Conservation (phyloP, 805 yeast genomes). For the Saccharomycodes ludwigii region DNA sequence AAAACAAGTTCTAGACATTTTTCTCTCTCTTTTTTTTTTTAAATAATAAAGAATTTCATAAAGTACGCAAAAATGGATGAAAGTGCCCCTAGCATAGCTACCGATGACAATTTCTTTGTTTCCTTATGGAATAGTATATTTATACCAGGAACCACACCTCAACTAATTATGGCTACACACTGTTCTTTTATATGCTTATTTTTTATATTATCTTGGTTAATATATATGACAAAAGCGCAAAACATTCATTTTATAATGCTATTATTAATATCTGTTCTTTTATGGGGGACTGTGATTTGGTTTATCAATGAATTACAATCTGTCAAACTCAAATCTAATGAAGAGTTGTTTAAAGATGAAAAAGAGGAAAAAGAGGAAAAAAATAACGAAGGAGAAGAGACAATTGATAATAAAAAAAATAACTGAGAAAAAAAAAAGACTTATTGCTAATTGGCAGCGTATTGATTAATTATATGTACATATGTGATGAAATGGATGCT, state of each 20-base stretch:
- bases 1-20: too few species aligned
- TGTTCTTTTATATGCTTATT: constrained; percentile 59
- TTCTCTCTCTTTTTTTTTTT: too few species aligned
- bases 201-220: constrained; percentile 42
- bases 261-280: constrained; percentile 40
- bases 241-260: constrained; percentile 53
- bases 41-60: too few species aligned
- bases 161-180: constrained; percentile 82
- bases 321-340: constrained; percentile 22
- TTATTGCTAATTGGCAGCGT: too few species aligned
- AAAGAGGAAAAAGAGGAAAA: constrained; percentile 18
- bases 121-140: constrained; percentile 87
- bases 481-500: too few species aligned
- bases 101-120: constrained; percentile 14
- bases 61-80: too few species aligned
- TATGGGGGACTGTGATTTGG: constrained; percentile 84
- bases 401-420: too few species aligned
- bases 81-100: too few species aligned
- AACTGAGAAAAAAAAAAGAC: too few species aligned
- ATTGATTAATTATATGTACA: too few species aligned
- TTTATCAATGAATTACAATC: constrained; percentile 58
- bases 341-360: constrained; percentile 20
- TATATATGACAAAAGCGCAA: constrained; percentile 41
- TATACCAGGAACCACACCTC: constrained; percentile 88
- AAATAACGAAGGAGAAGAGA: constrained; percentile 8